Evolutionary conservation across 257 asterid species (phyloP).

Genomic region (Lantana camara): DNA sequence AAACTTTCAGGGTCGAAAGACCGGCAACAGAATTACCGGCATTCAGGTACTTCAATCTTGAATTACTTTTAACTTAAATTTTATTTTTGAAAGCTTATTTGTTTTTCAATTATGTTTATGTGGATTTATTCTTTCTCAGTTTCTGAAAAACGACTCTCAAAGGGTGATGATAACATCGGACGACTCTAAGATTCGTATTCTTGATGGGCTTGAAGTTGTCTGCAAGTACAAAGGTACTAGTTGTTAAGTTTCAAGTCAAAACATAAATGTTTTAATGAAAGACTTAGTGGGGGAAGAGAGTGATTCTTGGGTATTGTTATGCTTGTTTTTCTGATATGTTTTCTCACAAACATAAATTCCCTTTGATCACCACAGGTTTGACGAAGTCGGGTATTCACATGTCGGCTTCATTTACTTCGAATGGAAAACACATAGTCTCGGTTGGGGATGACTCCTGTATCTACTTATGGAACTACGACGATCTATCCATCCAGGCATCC

Average conservation of each 20-base stretch:
- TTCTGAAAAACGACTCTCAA: conserved; percentile 43
- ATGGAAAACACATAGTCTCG: conserved; percentile 68
- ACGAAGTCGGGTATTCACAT: conserved; percentile 67
- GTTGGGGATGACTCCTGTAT: conserved; percentile 74
- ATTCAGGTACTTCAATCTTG: conserved; percentile 62
- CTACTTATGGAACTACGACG: conserved; percentile 69
- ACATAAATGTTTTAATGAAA: neutral
- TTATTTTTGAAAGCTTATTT: neutral
- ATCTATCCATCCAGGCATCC: conserved; percentile 39
- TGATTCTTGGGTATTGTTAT: too few relatives aligned
- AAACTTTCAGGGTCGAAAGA: conserved; percentile 55
- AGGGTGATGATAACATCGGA: conserved; percentile 80
- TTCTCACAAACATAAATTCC: conserved; percentile 12
- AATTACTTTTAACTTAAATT: neutral
- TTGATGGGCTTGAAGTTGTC: conserved; percentile 75
- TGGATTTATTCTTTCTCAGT: conserved; percentile 41
- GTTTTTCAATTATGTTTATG: conserved; percentile 18
- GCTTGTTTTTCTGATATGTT: neutral
- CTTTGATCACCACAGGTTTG: conserved; percentile 41
- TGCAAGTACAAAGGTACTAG: conserved; percentile 72
- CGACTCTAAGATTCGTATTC: conserved; percentile 80
- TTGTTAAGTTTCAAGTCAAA: neutral
- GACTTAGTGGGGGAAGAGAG: too few relatives aligned
- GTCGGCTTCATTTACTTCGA: conserved; percentile 69
- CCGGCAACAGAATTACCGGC: conserved; percentile 74